A percentile compares a stretch with the other conserved stretches of the same genome.
These are phyloP conservation scores for Chenopodium suecicum DNA, from an alignment of 148 eudicot species.

Conservation along the genomic window DNA sequence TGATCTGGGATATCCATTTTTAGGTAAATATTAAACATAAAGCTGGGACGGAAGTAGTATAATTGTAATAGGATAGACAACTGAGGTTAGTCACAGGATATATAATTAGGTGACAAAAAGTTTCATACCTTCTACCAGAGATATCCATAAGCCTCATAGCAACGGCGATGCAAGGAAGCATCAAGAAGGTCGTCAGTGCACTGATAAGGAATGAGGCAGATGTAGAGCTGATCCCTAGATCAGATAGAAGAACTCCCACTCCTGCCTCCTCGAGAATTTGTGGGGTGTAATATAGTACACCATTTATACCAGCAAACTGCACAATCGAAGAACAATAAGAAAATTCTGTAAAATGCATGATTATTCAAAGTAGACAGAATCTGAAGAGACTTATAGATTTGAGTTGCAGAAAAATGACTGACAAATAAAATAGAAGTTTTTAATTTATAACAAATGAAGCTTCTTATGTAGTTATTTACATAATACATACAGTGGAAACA, in stretches of 20 bases:
- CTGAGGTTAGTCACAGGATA: not conserved
- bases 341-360: not conserved
- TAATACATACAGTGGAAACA: not conserved
- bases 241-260: conserved; percentile 59
- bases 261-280: conserved; percentile 79
- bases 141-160: conserved; percentile 84
- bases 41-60: not conserved
- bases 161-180: conserved; percentile 72
- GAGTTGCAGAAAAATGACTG: not conserved
- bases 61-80: no score
- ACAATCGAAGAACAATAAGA: conserved; percentile 5
- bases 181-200: conserved; percentile 62
- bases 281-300: conserved; percentile 76
- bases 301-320: conserved; percentile 82
- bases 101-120: not conserved
- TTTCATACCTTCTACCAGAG: conserved; percentile 64
- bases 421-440: no score
- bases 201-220: conserved; percentile 77
- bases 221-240: conserved; percentile 55
- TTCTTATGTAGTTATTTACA: not conserved
- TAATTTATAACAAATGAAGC: not conserved
- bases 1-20: not conserved
- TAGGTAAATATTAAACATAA: not conserved
- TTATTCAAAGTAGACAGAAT: not conserved
- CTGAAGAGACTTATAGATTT: no score